phyloP scores from a whole-genome alignment of 495 filamentous ascomycete genomes.

The Patellaria atrata region DNA sequence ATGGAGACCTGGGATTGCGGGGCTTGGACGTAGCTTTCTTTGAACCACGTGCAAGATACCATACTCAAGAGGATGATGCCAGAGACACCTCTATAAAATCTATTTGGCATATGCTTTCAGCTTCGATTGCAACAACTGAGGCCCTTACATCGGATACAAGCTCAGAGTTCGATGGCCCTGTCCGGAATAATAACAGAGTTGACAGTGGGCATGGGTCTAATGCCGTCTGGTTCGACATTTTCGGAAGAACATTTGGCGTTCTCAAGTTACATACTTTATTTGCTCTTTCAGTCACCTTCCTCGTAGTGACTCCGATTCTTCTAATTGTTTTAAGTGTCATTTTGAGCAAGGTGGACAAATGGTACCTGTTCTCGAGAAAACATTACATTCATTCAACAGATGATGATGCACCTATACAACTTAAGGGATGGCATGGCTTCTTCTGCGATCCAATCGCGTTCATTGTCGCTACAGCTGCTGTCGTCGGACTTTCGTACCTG shows the following conservation, averaged over 20 bases:
- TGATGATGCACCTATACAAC: slow-evolving; percentile 44
- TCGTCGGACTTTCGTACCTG: slow-evolving; percentile 61
- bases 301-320: slow-evolving; percentile 60
- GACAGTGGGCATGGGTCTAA: slow-evolving; percentile 50
- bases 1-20: slow-evolving; percentile 64
- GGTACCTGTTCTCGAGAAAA: slow-evolving; percentile 63
- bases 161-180: slow-evolving; percentile 46
- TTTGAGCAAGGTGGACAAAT: slow-evolving; percentile 53
- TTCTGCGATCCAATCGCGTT: slow-evolving; percentile 74
- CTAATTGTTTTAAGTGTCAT: slow-evolving; percentile 53
- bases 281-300: slow-evolving; percentile 67
- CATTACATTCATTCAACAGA: slow-evolving; percentile 42
- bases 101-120: slow-evolving; percentile 89
- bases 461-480: slow-evolving; percentile 48
- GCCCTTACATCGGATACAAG: slow-evolving; percentile 56
- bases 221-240: slow-evolving; percentile 91
- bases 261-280: slow-evolving; percentile 71
- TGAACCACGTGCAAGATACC: slow-evolving; percentile 72
- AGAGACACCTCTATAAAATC: slow-evolving; percentile 49
- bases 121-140: slow-evolving; percentile 56
- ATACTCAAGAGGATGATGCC: slow-evolving; percentile 80
- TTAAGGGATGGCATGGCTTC: slow-evolving; percentile 67
- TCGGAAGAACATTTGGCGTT: slow-evolving; percentile 66
- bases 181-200: slow-evolving; percentile 45
- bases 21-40: slow-evolving; percentile 89